Percentiles rank a stretch among this genome's conserved stretches.
phyloP scores from a whole-genome alignment of 1,139 yeast genomes.

The Saccharomycopsis hybrid region DNA sequence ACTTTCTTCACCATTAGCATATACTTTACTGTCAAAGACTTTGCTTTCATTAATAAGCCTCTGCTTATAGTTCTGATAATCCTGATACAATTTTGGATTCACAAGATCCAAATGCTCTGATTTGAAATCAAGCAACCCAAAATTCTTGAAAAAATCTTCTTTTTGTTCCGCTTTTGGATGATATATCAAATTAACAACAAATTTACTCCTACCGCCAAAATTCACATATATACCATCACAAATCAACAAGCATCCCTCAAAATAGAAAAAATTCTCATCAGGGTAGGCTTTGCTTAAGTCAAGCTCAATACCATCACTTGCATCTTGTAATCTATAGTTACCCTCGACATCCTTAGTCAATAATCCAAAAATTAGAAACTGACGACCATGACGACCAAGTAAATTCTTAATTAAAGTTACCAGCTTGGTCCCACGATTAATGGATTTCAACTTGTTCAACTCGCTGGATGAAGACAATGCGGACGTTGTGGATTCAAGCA shows the following conservation, averaged over 20 bases:
- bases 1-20: not conserved
- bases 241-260: slow-evolving; percentile 72
- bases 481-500: not conserved
- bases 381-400: slow-evolving; percentile 74
- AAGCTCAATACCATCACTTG: slow-evolving; percentile 69
- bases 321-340: slow-evolving; percentile 70
- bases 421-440: slow-evolving; percentile 33
- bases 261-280: slow-evolving; percentile 61
- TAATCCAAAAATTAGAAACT: slow-evolving; percentile 75
- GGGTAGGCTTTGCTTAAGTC: slow-evolving; percentile 62
- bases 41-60: slow-evolving; percentile 1
- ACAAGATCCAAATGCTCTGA: slow-evolving; percentile 9
- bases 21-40: not conserved
- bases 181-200: slow-evolving; percentile 69
- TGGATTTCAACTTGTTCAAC: slow-evolving; percentile 22
- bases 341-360: slow-evolving; percentile 61
- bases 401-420: slow-evolving; percentile 77
- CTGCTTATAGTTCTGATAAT: slow-evolving; percentile 1
- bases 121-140: slow-evolving; percentile 37
- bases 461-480: not conserved
- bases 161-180: slow-evolving; percentile 89
- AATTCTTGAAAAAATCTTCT: slow-evolving; percentile 36
- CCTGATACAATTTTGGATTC: slow-evolving; percentile 1
- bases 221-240: slow-evolving; percentile 82
- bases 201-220: slow-evolving; percentile 44